A percentile compares a stretch with the other conserved stretches of the same genome.
Evolutionary conservation across 2,329 filamentous ascomycete genomes (phyloP).

Genomic region (Cytospora piceae): DNA sequence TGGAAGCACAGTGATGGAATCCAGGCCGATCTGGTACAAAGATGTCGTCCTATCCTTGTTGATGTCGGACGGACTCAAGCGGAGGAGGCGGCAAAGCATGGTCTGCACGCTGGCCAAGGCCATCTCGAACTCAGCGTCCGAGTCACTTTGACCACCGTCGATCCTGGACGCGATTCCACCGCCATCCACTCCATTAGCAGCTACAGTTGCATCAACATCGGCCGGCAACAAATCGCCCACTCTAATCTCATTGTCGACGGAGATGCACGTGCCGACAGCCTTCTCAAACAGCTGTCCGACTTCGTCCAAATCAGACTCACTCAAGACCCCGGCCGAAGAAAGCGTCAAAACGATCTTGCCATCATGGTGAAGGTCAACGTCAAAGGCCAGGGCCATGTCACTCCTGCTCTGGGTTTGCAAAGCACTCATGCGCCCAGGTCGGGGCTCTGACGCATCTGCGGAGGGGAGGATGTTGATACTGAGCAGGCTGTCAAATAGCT

Average conservation of each 20-base stretch:
- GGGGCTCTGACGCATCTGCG: not conserved
- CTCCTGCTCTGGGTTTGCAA: conserved; percentile 28
- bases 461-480: conserved; percentile 30
- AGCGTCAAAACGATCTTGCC: conserved; percentile 31
- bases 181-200: not conserved
- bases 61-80: conserved; percentile 23
- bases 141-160: not conserved
- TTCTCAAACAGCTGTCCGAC: conserved; percentile 30
- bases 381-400: conserved; percentile 33
- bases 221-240: conserved; percentile 9
- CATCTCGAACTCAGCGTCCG: conserved; percentile 10
- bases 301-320: conserved; percentile 12
- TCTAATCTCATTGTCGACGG: not conserved
- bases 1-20: conserved; percentile 34
- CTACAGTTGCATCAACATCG: not conserved
- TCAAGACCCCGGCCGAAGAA: conserved; percentile 26
- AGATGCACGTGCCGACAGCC: conserved; percentile 14
- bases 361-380: conserved; percentile 33
- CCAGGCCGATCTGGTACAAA: conserved; percentile 33
- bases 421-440: conserved; percentile 25
- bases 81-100: conserved; percentile 26
- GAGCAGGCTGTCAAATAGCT: conserved; percentile 35
- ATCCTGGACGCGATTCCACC: not conserved
- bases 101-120: conserved; percentile 21
- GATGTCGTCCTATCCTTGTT: conserved; percentile 25